Base-by-base conservation (phyloP, 163 green algal species). In the Trebouxia gelatinosa region DNA sequence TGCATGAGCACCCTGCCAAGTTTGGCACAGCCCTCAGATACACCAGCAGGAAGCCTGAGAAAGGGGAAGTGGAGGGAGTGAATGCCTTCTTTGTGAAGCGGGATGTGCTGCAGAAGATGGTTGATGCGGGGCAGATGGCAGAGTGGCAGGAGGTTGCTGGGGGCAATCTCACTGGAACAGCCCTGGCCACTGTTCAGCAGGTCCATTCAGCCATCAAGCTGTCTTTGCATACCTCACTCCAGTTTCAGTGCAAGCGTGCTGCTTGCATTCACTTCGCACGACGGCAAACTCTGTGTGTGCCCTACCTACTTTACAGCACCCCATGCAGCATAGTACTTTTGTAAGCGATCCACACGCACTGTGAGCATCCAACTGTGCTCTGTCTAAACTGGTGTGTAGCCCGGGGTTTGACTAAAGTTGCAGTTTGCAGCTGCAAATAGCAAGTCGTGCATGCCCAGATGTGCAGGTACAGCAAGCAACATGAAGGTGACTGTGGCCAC, bases 11-110 rank as follows among this genome's bases (percentile, higher is more conserved):
- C 9, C 68, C 68, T 19, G 43, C 16, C 77, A 81, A 81, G 39
- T 78, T 81, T 64, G 77, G 40, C 4, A 26, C 9, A 11, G 28
- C 68, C 16, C 26, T 76, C 11, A 40, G 68, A 43, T 76, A 85
- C 77, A 83, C 77, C 43, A 75, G 70, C 23, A 75, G 71, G 37
- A 80, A 78, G 61, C 54, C 77, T 23, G 64, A 81, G 51, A 81
- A 82, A 32, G 81, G 81, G n/a, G 81, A 85, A 43, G 72, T 72
- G 71, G 81, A 82, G 28, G 81, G 81, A 32, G 58, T 58, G 38
- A 48, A 83, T 17, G 78, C 68, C 65, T 58, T 59, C 40, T 85
- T 85, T 65, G 66, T 85, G 31, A 82, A 80, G 31, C 71, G 62
- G 39, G 78, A 82, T 7, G 67, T 37, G 23, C 37, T 80, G 59